Base-by-base conservation (phyloP, 495 filamentous ascomycete species). In the Podospora bellae-mahoneyi region DNA sequence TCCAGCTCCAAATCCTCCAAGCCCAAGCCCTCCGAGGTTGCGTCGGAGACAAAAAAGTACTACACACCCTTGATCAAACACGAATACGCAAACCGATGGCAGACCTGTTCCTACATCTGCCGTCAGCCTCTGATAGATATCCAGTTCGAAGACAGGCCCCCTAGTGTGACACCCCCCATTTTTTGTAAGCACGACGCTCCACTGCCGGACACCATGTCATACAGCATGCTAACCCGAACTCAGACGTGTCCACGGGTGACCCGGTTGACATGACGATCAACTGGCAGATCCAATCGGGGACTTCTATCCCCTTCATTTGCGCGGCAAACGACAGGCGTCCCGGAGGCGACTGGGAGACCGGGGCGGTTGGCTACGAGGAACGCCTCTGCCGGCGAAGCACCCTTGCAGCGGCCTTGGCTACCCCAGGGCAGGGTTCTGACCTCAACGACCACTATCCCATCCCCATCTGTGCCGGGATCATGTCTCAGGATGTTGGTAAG, bases 271-370 rank as follows among this genome's bases (percentile, higher is more conserved):
- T 86, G 23, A 85, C 89, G 5, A 73, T 91, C 62, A 81, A 84
- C 66, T 92, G 89, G 89, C 83, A 68, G 23, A 57, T 66, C 68
- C 68, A 66, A 56, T 66, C 62, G 64, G 73, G 66, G 53, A 74
- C 61, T 23, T 71, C 73, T 34, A 85, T 93, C 64, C 87, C 90
- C 5, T 87, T 92, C 44, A 86, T 93, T 66, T 92, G 89, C 71
- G 86, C 88, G 62, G 90, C 90, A 13, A 89, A 92, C 73, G 90
- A 93, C 72, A 90, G 88, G 69, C 82, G 90, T 34, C 80, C 90
- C 1, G 90, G 90, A 0, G 90, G 90, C 2, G 90, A 92, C 67
- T 93, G 90, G 90, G 90, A 92, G 70, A 90, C 88, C 5, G 89
- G 88, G 28, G 81, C 84, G 44, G 85, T 89, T 65, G 88, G 88